These are phyloP conservation scores for Lachancea waltii DNA, from an alignment of 805 yeast genomes.

Conservation along the genomic window DNA sequence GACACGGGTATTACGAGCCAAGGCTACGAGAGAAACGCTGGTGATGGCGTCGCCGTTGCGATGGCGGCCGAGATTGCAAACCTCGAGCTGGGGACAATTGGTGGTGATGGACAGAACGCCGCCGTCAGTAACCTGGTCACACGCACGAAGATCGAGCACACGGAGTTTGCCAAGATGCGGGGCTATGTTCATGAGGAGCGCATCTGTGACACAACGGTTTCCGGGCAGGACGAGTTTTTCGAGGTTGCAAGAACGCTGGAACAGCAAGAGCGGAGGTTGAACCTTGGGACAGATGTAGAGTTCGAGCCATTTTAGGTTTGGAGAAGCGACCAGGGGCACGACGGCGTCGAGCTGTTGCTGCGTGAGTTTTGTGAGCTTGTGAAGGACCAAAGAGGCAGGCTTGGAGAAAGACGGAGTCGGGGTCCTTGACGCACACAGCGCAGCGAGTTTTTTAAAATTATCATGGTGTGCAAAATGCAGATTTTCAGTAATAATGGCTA, in stretches of 20 bases:
- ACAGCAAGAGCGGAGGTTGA: conserved; percentile 46
- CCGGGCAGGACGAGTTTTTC: conserved; percentile 60
- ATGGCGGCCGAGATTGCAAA: conserved; percentile 78
- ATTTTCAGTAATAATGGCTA: conserved; percentile 47
- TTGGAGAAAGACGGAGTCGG: conserved; percentile 20
- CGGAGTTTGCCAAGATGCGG: conserved; percentile 51
- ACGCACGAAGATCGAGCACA: conserved; percentile 73
- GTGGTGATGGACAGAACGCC: conserved; percentile 65
- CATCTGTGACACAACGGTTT: conserved; percentile 53
- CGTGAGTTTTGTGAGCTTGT: conserved; percentile 51
- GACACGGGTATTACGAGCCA: conserved; percentile 51
- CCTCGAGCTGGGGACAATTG: conserved; percentile 48
- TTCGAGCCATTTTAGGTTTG: conserved; percentile 60
- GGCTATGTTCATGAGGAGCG: conserved; percentile 46
- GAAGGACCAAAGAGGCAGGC: conserved; percentile 51
- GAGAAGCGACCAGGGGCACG: conserved; percentile 37
- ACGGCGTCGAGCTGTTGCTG: conserved; percentile 50
- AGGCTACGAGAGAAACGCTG: conserved; percentile 55
- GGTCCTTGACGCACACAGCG: conserved; percentile 13
- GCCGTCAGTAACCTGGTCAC: conserved; percentile 68
- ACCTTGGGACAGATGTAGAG: conserved; percentile 75
- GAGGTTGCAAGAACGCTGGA: conserved; percentile 36
- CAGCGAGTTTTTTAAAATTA: conserved; percentile 39
- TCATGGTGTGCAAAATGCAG: conserved; percentile 46
- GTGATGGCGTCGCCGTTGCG: conserved; percentile 60